Base-by-base conservation (phyloP, 805 yeast genomes). In the Saccharomycopsis oosterbeekiorum region DNA sequence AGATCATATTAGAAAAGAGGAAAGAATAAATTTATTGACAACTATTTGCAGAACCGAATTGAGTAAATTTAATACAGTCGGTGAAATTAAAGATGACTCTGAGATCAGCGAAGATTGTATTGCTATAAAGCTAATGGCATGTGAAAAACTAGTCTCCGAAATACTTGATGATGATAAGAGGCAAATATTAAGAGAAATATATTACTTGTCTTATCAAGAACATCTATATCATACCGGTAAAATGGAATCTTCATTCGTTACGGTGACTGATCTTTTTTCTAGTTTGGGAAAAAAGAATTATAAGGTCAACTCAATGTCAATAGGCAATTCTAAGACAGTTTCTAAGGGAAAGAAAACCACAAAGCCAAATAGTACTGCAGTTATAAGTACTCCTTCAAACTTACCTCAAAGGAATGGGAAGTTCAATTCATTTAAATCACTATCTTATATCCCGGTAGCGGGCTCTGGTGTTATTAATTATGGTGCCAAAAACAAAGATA, bases 1-100 rank as follows among this genome's bases (percentile, higher is more conserved):
- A 0, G 93, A 86, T 68, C 93, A 88, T 71, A 72, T 88, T 61
- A 77, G 75, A 62, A 86, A 84, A 68, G 73, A 71, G 0, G 86
- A 84, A 66, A 73, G 94, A 59, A 67, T 85, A 19, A 68, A 67
- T 4, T 70, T 87, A 26, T 70, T 88, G 68, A 71, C 79, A 39
- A 65, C 72, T 4, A 42, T 61, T 10, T 34, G 58, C 21, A 57
- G 59, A 53, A 53, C 50, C n/a, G 42, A 50, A n/a, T 34, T 59
- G 36, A 14, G 11, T 9, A 51, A 58, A 15, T 59, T 55, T 43
- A 37, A 59, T n/a, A 37, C 21, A 1, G 29, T 57, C 37, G 42
- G 39, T 12, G 42, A 57, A 57, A 36, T 12, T 21, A 57, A 57
- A 51, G 21, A 47, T 15, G 21, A n/a, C 14, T 14, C 34, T 11